A percentile compares a stretch with the other conserved stretches of the same genome.
phyloP scores from a whole-genome alignment of 352 stramenopile species.

The Elongisporangium anandrum region DNA sequence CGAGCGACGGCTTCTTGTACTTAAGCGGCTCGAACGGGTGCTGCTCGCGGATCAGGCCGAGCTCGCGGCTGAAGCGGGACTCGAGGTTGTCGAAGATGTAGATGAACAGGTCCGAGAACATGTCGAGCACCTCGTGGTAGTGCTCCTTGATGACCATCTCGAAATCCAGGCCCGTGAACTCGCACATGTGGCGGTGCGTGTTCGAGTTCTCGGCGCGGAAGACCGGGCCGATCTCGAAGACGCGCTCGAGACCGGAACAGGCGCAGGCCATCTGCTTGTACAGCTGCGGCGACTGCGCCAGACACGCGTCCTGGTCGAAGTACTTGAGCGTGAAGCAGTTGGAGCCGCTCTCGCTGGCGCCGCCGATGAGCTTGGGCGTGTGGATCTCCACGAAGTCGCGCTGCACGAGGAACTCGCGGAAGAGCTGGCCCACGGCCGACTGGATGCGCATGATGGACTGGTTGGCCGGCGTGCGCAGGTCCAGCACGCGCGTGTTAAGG shows the following conservation, averaged over 20 bases:
- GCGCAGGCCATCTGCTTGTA: conserved; percentile 99
- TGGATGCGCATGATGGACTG: conserved; percentile 98
- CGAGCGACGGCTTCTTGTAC: conserved; percentile 92
- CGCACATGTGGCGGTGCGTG: conserved; percentile 98
- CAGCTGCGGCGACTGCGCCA: conserved; percentile 97
- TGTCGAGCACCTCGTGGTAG: conserved; percentile 98
- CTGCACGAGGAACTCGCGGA: conserved; percentile 95
- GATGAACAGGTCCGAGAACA: conserved; percentile 99
- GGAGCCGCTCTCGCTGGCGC: conserved; percentile 95
- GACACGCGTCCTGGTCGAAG: conserved; percentile 96
- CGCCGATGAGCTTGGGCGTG: conserved; percentile 97
- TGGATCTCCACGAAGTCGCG: conserved; percentile 99
- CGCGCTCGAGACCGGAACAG: conserved; percentile 96
- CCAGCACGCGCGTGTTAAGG: conserved; percentile 95
- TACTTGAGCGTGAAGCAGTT: conserved; percentile 99
- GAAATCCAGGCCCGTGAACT: conserved; percentile 99
- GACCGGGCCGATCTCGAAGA: conserved; percentile 99
- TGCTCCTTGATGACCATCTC: conserved; percentile 99
- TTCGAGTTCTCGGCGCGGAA: conserved; percentile 99
- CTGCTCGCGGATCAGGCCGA: conserved; percentile 95
- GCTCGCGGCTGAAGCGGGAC: conserved; percentile 90
- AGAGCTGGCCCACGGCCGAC: conserved; percentile 94
- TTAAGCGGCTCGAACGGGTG: conserved; percentile 97
- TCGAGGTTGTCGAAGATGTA: conserved; percentile 99
- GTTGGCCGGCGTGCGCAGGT: conserved; percentile 98